phyloP scores from a whole-genome alignment of 306 rosid genomes.

The Fragaria iinumae region DNA sequence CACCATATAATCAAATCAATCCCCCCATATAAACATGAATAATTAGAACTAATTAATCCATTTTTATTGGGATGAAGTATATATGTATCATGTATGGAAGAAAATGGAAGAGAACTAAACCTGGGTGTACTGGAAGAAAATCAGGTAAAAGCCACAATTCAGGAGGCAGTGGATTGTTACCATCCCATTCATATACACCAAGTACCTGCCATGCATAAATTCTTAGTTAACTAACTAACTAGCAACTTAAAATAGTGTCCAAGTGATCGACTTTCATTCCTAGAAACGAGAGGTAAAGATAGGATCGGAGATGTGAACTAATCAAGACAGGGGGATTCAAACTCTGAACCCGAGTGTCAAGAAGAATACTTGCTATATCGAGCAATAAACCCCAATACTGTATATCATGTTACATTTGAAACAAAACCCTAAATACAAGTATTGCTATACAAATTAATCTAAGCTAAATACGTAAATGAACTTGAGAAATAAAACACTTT shows the following conservation, averaged over 20 bases:
- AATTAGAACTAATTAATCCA: neutral
- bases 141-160: slow-evolving; percentile 72
- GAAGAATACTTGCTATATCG: neutral
- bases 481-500: neutral
- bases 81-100: neutral
- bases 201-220: slow-evolving; percentile 35
- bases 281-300: neutral
- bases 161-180: slow-evolving; percentile 62
- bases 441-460: neutral
- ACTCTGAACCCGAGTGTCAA: neutral
- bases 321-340: neutral
- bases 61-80: too few relatives aligned
- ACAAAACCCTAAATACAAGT: neutral
- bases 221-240: neutral
- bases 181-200: slow-evolving; percentile 79
- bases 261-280: neutral
- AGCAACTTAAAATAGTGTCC: neutral
- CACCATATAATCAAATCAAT: neutral
- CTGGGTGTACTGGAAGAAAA: slow-evolving; percentile 60
- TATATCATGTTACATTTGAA: neutral
- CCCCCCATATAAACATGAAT: neutral
- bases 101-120: slow-evolving; percentile 14
- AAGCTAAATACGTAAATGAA: neutral
- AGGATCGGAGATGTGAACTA: too few relatives aligned
- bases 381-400: too few relatives aligned